Conservation (phyloP, 2,329 filamentous ascomycete genomes). For the Phialophora expanda region DNA sequence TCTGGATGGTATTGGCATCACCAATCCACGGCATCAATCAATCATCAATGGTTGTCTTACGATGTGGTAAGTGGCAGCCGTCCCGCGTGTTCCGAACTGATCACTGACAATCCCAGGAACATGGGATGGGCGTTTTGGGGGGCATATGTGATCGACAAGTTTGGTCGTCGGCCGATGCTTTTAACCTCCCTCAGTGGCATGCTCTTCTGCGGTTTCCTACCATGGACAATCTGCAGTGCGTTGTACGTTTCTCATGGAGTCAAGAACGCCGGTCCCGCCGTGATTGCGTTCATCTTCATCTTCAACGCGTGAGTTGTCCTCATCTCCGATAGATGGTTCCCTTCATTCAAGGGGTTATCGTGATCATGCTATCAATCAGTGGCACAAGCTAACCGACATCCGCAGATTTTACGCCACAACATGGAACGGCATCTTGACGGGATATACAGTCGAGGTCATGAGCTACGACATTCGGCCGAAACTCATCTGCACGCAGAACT, state of each 20-base stretch:
- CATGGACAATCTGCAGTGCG: slow-evolving; percentile 27
- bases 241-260: slow-evolving; percentile 21
- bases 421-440: slow-evolving; percentile 24
- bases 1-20: slow-evolving; percentile 47
- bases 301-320: slow-evolving; percentile 19
- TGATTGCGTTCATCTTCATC: slow-evolving; percentile 27
- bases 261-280: slow-evolving; percentile 21
- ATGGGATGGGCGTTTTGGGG: slow-evolving; percentile 28
- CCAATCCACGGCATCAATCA: slow-evolving; percentile 44
- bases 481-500: slow-evolving; percentile 26
- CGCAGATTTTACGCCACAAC: slow-evolving; percentile 21
- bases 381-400: not conserved
- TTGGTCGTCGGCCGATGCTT: slow-evolving; percentile 25
- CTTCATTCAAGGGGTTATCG: not conserved
- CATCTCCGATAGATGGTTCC: not conserved
- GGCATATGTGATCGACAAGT: slow-evolving; percentile 26
- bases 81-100: not conserved
- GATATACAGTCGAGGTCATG: slow-evolving; percentile 26
- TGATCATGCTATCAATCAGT: too few relatives aligned
- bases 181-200: slow-evolving; percentile 22
- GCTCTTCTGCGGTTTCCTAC: slow-evolving; percentile 22
- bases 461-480: slow-evolving; percentile 29
- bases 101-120: slow-evolving; percentile 12
- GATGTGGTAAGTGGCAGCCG: slow-evolving; percentile 12
- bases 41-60: slow-evolving; percentile 47